A percentile compares a stretch with the other conserved stretches of the same genome.
These are phyloP conservation scores for Gracilaria vermiculophylla DNA, from an alignment of 23 red algal genomes.

Conservation along the genomic window DNA sequence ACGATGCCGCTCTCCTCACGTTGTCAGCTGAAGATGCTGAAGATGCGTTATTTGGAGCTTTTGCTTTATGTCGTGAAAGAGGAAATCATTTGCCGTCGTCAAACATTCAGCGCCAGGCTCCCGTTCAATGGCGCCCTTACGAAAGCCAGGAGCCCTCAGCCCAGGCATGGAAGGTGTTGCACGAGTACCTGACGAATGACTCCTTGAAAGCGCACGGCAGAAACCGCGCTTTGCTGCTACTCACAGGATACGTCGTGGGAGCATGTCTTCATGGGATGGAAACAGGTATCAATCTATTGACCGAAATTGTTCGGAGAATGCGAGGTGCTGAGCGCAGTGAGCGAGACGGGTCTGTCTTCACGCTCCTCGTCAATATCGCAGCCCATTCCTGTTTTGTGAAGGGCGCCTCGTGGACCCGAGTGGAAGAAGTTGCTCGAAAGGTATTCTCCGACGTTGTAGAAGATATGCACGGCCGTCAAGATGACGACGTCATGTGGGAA, in stretches of 20 bases:
- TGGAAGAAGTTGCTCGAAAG: conserved; percentile 59
- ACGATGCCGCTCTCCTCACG: not conserved
- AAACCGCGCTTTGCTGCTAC: conserved; percentile 41
- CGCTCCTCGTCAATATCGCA: conserved; percentile 44
- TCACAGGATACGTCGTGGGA: conserved; percentile 50
- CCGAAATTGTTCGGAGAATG: conserved; percentile 64
- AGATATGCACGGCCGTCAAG: conserved; percentile 62
- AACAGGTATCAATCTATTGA: conserved; percentile 43
- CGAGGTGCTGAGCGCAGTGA: conserved; percentile 62
- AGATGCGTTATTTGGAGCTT: conserved; percentile 39
- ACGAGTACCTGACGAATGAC: conserved; percentile 57
- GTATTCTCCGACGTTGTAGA: conserved; percentile 67
- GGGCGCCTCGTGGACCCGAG: conserved; percentile 8
- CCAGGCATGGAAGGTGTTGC: conserved; percentile 59
- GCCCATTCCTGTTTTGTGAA: conserved; percentile 57
- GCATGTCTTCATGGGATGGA: conserved; percentile 62
- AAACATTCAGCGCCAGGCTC: not conserved
- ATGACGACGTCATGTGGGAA: conserved; percentile 71
- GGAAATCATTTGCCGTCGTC: not conserved
- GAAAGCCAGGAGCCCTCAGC: not conserved
- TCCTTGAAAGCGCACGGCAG: conserved; percentile 51
- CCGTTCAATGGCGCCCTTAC: conserved; percentile 37
- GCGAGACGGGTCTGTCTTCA: conserved; percentile 61
- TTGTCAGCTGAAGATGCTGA: conserved; percentile 52
- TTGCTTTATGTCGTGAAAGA: conserved; percentile 39